These are phyloP conservation scores for Lactarius akahatsu DNA, from an alignment of 768 basidiomycete genomes.

Conservation along the genomic window DNA sequence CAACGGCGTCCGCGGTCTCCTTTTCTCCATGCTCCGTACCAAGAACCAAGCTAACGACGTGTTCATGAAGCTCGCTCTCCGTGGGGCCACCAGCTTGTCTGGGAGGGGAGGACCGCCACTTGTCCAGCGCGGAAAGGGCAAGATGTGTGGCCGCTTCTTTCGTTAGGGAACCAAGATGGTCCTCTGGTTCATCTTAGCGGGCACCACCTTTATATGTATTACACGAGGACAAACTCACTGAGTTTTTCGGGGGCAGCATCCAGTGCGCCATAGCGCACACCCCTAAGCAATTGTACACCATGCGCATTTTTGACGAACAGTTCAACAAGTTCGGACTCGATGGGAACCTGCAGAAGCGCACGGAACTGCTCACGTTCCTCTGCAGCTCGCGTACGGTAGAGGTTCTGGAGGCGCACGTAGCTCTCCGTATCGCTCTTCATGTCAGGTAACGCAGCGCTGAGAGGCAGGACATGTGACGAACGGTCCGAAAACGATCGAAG, in stretches of 20 bases:
- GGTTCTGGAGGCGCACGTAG: slow-evolving; percentile 80
- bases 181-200: slow-evolving; percentile 37
- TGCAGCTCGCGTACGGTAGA: slow-evolving; percentile 79
- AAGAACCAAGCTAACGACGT: slow-evolving; percentile 49
- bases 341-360: slow-evolving; percentile 45
- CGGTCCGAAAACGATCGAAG: slow-evolving; percentile 62
- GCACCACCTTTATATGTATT: slow-evolving; percentile 4
- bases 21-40: slow-evolving; percentile 51
- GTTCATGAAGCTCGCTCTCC: slow-evolving; percentile 50
- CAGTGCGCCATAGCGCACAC: slow-evolving; percentile 58
- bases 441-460: slow-evolving; percentile 88
- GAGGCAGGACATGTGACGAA: slow-evolving; percentile 64
- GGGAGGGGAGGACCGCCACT: slow-evolving; percentile 30
- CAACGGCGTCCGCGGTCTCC: slow-evolving; percentile 58
- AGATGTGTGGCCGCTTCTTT: slow-evolving; percentile 69
- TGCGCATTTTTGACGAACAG: slow-evolving; percentile 80
- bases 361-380: slow-evolving; percentile 56
- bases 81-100: slow-evolving; percentile 38
- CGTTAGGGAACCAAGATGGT: slow-evolving; percentile 43
- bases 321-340: slow-evolving; percentile 59
- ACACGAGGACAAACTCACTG: slow-evolving; percentile 39
- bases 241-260: slow-evolving; percentile 50
- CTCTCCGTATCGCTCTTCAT: slow-evolving; percentile 89
- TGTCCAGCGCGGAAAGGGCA: slow-evolving; percentile 61
- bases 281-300: slow-evolving; percentile 63